Conservation (phyloP, 1,284 basidiomycete genomes). For the Laetiporus sulphureus region DNA sequence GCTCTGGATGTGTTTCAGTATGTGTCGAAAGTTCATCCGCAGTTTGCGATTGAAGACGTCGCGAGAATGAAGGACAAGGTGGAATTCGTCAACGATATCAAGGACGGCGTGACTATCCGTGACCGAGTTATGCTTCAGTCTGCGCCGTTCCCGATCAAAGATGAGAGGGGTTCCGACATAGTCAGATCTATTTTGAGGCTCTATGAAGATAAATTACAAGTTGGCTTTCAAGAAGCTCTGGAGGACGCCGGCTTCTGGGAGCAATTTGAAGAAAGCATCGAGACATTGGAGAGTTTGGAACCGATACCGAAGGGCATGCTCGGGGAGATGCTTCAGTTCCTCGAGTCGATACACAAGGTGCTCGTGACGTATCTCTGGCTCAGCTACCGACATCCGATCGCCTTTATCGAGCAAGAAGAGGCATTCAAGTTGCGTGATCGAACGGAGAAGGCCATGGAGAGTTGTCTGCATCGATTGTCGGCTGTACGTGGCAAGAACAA, state of each 20-base stretch:
- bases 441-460: conserved; percentile 67
- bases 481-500: no score
- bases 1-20: conserved; percentile 21
- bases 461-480: no score
- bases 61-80: conserved; percentile 7
- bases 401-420: conserved; percentile 56
- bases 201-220: conserved; percentile 17
- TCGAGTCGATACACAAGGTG: conserved; percentile 83
- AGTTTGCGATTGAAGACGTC: conserved; percentile 17
- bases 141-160: conserved; percentile 22
- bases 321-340: conserved; percentile 17
- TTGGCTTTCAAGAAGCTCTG: conserved; percentile 21
- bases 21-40: conserved; percentile 22
- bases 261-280: neutral
- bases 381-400: conserved; percentile 67
- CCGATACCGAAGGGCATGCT: neutral
- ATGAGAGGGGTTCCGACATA: conserved; percentile 16
- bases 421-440: conserved; percentile 55
- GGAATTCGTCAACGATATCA: conserved; percentile 21
- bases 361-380: conserved; percentile 88
- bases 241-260: conserved; percentile 7
- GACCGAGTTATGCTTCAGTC: conserved; percentile 21
- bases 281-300: neutral
- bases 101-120: conserved; percentile 18
- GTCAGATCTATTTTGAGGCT: conserved; percentile 19